Base-by-base conservation (phyloP, 2,329 filamentous ascomycete genomes). In the Dactylonectria macrodidyma region DNA sequence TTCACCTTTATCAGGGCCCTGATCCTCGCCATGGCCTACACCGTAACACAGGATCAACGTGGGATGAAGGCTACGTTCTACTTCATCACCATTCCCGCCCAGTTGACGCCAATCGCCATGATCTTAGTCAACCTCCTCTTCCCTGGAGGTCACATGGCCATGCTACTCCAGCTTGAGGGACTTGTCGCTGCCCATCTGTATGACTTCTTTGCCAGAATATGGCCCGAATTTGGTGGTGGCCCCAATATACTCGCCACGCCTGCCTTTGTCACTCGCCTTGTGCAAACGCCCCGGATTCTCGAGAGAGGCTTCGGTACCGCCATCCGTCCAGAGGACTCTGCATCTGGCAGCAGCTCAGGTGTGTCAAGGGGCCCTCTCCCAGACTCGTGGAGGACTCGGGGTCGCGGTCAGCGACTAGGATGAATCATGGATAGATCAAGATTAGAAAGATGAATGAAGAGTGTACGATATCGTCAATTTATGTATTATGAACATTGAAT, bases 211-310 rank as follows among this genome's bases (percentile, higher is more conserved):
- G 94, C 93, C 2, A 89, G 93, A 56, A 87, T 98, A 48, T 98
- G 95, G 86, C 96, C 96, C 5, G 90, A 93, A 62, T 96, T 96
- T 78, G 95, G 95, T 36, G 93, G 93, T 63, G 96, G 96, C 0
- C 86, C 85, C 59, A 97, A 95, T 77, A 86, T 92, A 56, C 85
- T 98, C 41, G 85, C 87, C 14, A 96, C 95, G 0, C 96, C 96
- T 2, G 79, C 80, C 6, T 90, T 95, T 72, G 82, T 98, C 65
- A 90, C 89, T 66, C 87, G 87, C 62, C 87, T 93, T 73, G 92
- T 95, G 66, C 83, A 85, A 66, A 86, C 82, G 4, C 72, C 74
- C 6, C 74, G 73, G 5, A 61, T 72, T 4, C 8, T 69, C 0
- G 60, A 71, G 10, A 65, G 74, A 50, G 67, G 64, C 1, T 72